A percentile compares a stretch with the other conserved stretches of the same genome.
Conservation (phyloP, 192 early-diverging fungal species). For the Coemansia erecta region DNA sequence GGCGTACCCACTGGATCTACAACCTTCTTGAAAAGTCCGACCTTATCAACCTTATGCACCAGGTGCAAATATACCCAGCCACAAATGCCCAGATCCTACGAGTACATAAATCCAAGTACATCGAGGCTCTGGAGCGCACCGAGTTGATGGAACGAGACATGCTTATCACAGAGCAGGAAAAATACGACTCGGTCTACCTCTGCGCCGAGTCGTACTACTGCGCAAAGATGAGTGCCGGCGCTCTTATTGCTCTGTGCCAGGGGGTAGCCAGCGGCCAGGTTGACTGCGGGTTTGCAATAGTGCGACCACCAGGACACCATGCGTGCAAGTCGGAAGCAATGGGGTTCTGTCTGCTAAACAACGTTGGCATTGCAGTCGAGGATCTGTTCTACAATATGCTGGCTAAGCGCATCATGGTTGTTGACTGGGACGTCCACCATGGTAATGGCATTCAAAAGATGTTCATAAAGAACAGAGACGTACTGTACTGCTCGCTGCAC, state of each 20-base stretch:
- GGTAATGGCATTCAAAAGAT: slow-evolving; percentile 89
- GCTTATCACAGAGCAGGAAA: slow-evolving; percentile 35
- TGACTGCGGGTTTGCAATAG: slow-evolving; percentile 79
- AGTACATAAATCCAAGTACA: slow-evolving; percentile 56
- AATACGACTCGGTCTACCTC: slow-evolving; percentile 70
- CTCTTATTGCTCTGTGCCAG: slow-evolving; percentile 67
- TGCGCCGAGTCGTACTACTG: slow-evolving; percentile 62
- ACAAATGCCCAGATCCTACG: slow-evolving; percentile 39
- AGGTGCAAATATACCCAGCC: slow-evolving; percentile 9
- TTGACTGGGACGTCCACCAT: slow-evolving; percentile 97
- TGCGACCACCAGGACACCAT: slow-evolving; percentile 94
- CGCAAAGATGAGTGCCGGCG: slow-evolving; percentile 73
- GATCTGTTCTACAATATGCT: slow-evolving; percentile 55
- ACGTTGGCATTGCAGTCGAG: slow-evolving; percentile 80
- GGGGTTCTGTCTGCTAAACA: slow-evolving; percentile 91
- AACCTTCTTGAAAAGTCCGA: slow-evolving; percentile 53
- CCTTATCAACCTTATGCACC: slow-evolving; percentile 48
- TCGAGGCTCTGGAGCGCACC: slow-evolving; percentile 41
- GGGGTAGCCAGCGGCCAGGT: slow-evolving; percentile 65
- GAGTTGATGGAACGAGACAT: slow-evolving; percentile 54
- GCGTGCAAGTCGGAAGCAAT: slow-evolving; percentile 71
- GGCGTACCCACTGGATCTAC: slow-evolving; percentile 68
- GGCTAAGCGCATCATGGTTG: slow-evolving; percentile 66
- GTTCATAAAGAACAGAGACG: slow-evolving; percentile 74
- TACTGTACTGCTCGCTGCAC: slow-evolving; percentile 87